Evolutionary conservation across 805 yeast genomes (phyloP).

Genomic region (Diddensiella santjacobensis): DNA sequence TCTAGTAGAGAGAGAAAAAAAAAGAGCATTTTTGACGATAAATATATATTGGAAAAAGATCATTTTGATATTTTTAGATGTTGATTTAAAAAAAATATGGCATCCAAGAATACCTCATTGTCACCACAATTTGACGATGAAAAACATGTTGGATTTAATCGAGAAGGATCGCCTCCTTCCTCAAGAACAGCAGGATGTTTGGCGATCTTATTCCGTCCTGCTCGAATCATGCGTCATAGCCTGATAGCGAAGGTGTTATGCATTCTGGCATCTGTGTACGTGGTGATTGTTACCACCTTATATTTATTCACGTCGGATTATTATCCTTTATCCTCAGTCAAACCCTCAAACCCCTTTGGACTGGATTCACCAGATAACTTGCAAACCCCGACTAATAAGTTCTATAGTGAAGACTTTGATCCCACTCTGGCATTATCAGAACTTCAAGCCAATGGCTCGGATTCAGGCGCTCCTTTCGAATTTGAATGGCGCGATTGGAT

Average conservation of each 20-base stretch:
- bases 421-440: constrained; percentile 9
- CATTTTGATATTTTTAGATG: too few relatives aligned
- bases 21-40: too few relatives aligned
- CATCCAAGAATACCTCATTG: too few relatives aligned
- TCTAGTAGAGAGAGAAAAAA: too few relatives aligned
- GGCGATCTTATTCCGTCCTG: background rate
- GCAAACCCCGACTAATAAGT: background rate
- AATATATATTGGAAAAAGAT: too few relatives aligned
- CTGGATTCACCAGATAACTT: background rate
- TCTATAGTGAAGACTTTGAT: constrained; percentile 12
- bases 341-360: background rate
- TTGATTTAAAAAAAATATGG: too few relatives aligned
- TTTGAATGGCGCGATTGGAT: constrained; percentile 32
- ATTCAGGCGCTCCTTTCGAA: constrained; percentile 5
- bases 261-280: constrained; percentile 15
- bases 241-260: constrained; percentile 19
- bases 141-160: background rate
- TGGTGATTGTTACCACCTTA: constrained; percentile 14
- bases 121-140: background rate
- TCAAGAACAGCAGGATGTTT: background rate
- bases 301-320: constrained; percentile 14
- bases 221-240: constrained; percentile 12
- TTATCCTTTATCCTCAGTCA: background rate
- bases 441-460: constrained; percentile 1
- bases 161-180: background rate